Percentiles rank a stretch among this genome's conserved stretches.
Evolutionary conservation across 78 protist species (phyloP).

Genomic region (Capsaspora owczarzaki): DNA sequence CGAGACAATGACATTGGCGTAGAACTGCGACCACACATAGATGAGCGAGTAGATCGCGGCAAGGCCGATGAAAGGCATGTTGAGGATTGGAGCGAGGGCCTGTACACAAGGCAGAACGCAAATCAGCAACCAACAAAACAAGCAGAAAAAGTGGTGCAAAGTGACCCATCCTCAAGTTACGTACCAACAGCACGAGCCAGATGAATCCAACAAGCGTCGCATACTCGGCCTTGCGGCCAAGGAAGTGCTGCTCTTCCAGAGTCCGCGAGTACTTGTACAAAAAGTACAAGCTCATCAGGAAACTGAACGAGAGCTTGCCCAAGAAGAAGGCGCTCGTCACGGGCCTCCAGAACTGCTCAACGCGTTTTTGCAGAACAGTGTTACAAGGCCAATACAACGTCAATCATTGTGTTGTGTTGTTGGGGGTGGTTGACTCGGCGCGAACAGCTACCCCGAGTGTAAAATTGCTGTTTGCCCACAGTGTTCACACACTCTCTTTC

Average conservation of each 20-base stretch:
- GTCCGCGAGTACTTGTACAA: not conserved
- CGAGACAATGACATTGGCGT: not conserved
- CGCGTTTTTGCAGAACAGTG: not conserved
- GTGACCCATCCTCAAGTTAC: too few relatives aligned
- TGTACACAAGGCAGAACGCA: too few relatives aligned
- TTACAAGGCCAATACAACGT: not conserved
- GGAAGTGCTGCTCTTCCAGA: not conserved
- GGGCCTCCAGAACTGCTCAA: slow-evolving; percentile 17
- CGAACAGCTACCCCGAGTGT: too few relatives aligned
- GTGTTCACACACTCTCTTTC: not conserved
- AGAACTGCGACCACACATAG: slow-evolving; percentile 1
- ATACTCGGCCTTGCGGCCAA: not conserved
- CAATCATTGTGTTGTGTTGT: too few relatives aligned
- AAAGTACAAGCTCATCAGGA: not conserved
- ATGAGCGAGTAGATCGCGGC: not conserved
- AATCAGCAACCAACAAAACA: too few relatives aligned
- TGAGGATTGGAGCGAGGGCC: too few relatives aligned
- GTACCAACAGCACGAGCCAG: not conserved
- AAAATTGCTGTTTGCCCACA: not conserved
- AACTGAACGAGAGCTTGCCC: slow-evolving; percentile 10
- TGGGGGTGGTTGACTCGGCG: too few relatives aligned
- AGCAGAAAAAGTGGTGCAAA: too few relatives aligned
- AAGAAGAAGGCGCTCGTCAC: not conserved
- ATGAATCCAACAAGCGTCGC: not conserved
- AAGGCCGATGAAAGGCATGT: too few relatives aligned